Evolutionary conservation across 73 alveolate genomes (phyloP).

Genomic region (Uronychia setigera): DNA sequence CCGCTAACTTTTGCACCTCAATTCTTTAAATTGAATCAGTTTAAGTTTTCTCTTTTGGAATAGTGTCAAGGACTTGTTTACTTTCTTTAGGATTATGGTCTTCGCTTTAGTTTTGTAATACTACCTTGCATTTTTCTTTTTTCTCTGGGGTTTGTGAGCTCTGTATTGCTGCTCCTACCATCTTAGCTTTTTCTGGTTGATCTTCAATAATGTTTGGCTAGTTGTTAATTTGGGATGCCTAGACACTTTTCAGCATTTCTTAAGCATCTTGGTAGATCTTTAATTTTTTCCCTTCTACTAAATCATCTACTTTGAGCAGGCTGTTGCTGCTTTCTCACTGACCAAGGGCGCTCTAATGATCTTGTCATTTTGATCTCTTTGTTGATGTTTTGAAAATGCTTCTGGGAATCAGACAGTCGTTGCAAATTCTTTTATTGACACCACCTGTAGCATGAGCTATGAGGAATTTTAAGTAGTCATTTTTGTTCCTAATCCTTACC

Average conservation of each 20-base stretch:
- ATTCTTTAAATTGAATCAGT: too few relatives aligned
- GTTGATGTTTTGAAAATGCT: not conserved
- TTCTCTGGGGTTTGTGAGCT: too few relatives aligned
- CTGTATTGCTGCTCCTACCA: too few relatives aligned
- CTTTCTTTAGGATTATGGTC: too few relatives aligned
- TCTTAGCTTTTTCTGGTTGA: too few relatives aligned
- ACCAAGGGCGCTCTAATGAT: not conserved
- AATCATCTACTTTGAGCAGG: not conserved
- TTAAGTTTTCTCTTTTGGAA: too few relatives aligned
- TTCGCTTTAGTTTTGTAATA: too few relatives aligned
- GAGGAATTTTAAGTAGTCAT: not conserved
- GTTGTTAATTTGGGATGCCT: not conserved
- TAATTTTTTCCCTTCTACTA: not conserved
- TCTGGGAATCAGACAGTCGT: not conserved
- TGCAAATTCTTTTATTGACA: not conserved
- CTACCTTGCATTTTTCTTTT: not conserved
- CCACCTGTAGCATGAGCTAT: not conserved
- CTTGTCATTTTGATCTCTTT: not conserved
- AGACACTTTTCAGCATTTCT: not conserved
- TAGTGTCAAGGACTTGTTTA: too few relatives aligned
- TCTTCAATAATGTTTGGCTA: too few relatives aligned
- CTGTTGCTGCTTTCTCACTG: not conserved
- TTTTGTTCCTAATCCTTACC: not conserved
- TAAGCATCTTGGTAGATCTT: not conserved
- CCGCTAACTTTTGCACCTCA: too few relatives aligned